Evolutionary conservation across 306 rosid genomes (phyloP), one percentile per base, ranked within the genome.

Genomic region (Medicago arabica): DNA sequence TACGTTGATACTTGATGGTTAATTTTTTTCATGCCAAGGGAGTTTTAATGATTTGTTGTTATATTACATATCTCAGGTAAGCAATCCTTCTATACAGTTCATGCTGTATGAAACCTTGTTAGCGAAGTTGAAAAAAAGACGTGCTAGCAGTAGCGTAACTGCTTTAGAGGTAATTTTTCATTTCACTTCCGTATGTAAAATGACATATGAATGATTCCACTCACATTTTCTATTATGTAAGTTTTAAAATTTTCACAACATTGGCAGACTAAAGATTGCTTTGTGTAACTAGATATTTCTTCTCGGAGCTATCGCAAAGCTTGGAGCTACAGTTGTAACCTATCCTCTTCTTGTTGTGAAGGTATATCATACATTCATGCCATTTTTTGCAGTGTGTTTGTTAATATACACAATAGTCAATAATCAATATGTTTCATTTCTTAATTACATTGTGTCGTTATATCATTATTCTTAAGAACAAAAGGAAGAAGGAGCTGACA

Each of bases 81-180:
- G 98, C 84, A 95, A 95, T 80, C 98, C 98, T 78, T 90, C 98
- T 79, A 90, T 95, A 57, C 98, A 95, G 75, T 95, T 89, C 89
- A 95, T 95, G 98, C 84, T 92, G 86, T 95, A 92, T 78, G 98
- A 95, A 90, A 81, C 96, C 80, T 83, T 95, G 96, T 64, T 92
- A 80, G 67, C 58, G 63, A 85, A 89, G 80, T 83, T 95, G 83
- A 95, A 89, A 87, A 85, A 81, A 81, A 82, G 84, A 18, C 92
- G 77, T 41, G 85, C 82, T 67, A 66, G 69, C 72, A 76, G 61
- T 17, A 88, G 89, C 21, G 76, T 90, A 69, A 83, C 98, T 69
- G 98, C 98, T 64, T 18, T 84, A 40, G 93, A 95, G 98, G 97
- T 95, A 80, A 75, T 13, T 82, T 74, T 66, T 75, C 38, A 46